phyloP scores from a whole-genome alignment of 306 rosid species.

The Inga oerstediana region DNA sequence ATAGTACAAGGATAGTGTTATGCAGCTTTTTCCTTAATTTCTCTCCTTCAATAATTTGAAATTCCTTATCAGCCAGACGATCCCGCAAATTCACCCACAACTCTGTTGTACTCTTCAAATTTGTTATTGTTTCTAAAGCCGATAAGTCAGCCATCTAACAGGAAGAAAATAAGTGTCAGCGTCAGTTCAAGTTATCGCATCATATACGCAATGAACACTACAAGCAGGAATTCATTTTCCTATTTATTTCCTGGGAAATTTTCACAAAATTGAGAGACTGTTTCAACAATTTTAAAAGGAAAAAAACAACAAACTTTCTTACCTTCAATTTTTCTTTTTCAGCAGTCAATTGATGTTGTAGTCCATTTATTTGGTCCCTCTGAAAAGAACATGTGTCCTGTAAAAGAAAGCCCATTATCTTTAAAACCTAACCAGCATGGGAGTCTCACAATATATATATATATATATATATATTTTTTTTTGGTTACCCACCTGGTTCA shows the following conservation, averaged over 20 bases:
- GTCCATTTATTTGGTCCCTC: neutral
- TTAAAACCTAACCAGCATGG: neutral
- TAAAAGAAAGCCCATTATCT: conserved; percentile 23
- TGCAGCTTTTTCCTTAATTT: conserved; percentile 77
- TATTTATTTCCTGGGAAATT: neutral
- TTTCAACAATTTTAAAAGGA: neutral
- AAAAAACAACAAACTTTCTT: neutral
- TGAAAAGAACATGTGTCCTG: conserved; percentile 1
- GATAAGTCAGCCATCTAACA: conserved; percentile 67
- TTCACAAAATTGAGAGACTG: neutral
- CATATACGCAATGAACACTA: neutral
- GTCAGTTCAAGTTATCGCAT: conserved; percentile 17
- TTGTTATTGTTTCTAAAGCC: conserved; percentile 53
- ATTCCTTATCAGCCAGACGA: conserved; percentile 65
- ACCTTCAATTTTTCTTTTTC: neutral
- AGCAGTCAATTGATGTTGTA: neutral
- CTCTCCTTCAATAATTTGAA: conserved; percentile 78
- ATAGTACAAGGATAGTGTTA: conserved; percentile 79
- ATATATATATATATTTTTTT: neutral
- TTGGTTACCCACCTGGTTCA: no score
- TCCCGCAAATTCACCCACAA: conserved; percentile 54
- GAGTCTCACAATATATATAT: neutral
- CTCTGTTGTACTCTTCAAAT: conserved; percentile 65
- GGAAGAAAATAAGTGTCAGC: conserved; percentile 13
- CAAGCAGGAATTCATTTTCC: neutral